Conservation (phyloP, 1,284 basidiomycete genomes). For the Marasmius fiardii region DNA sequence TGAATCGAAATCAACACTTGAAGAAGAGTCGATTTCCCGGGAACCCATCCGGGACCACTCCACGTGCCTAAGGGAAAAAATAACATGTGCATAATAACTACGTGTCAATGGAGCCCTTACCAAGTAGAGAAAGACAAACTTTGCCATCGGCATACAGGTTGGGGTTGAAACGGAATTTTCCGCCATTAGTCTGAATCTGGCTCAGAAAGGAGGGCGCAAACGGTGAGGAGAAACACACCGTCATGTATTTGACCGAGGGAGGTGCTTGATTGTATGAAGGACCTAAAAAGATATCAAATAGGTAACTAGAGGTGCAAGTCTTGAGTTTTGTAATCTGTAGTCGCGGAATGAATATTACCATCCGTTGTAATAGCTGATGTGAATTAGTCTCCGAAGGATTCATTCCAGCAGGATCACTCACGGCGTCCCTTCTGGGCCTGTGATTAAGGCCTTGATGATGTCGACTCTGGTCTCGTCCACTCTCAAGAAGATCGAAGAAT, state of each 20-base stretch:
- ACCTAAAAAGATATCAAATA: slow-evolving; percentile 92
- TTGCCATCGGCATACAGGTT: slow-evolving; percentile 72
- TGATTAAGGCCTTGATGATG: slow-evolving; percentile 87
- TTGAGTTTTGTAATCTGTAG: background rate
- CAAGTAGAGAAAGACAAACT: slow-evolving; percentile 52
- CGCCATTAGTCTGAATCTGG: slow-evolving; percentile 73
- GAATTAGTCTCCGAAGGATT: background rate
- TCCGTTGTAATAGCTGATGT: slow-evolving; percentile 72
- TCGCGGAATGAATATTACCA: slow-evolving; percentile 47
- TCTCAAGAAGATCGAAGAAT: slow-evolving; percentile 65
- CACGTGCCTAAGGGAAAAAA: slow-evolving; percentile 84
- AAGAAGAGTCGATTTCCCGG: slow-evolving; percentile 65
- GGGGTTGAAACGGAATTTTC: slow-evolving; percentile 87
- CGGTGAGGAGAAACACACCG: slow-evolving; percentile 42
- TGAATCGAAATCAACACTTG: slow-evolving; percentile 91
- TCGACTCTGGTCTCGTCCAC: slow-evolving; percentile 88
- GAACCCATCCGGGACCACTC: slow-evolving; percentile 83
- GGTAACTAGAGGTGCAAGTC: slow-evolving; percentile 36
- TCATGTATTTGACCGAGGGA: slow-evolving; percentile 87
- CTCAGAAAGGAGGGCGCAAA: slow-evolving; percentile 4
- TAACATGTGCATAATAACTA: background rate
- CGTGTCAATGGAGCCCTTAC: background rate
- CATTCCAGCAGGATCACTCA: slow-evolving; percentile 41
- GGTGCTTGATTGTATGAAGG: slow-evolving; percentile 78
- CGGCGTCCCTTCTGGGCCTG: slow-evolving; percentile 89